A percentile compares a stretch with the other conserved stretches of the same genome.
These are phyloP conservation scores for Aspergillus olivimuriae DNA, from an alignment of 495 filamentous ascomycete species.

Conservation along the genomic window DNA sequence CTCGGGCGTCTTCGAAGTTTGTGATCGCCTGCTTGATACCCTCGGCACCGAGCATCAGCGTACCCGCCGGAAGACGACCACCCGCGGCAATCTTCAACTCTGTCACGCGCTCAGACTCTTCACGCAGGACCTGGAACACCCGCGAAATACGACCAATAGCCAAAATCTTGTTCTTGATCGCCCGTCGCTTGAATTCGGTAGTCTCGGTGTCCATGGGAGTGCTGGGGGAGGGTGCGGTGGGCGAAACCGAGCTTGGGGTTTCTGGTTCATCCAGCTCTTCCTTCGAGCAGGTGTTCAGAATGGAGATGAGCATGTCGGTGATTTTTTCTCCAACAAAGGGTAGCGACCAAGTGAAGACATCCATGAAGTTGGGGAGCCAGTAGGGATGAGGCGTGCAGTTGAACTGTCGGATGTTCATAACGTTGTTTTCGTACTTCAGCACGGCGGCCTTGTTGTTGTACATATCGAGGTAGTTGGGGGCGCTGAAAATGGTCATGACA, in stretches of 20 bases:
- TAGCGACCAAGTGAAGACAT: conserved; percentile 98
- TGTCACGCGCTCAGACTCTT: conserved; percentile 93
- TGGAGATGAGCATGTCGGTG: conserved; percentile 98
- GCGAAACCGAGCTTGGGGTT: conserved; percentile 54
- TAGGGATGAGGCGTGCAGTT: conserved; percentile 99
- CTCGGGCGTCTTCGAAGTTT: conserved; percentile 95
- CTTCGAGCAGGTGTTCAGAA: conserved; percentile 95
- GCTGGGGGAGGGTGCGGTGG: conserved; percentile 66
- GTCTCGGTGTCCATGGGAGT: conserved; percentile 68
- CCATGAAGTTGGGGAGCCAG: conserved; percentile 99
- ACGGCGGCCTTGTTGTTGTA: conserved; percentile 99
- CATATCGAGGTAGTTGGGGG: conserved; percentile 97
- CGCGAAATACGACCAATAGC: conserved; percentile 94
- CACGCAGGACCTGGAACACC: conserved; percentile 96
- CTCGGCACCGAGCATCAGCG: conserved; percentile 95
- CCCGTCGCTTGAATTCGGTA: conserved; percentile 84
- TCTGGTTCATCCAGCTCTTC: conserved; percentile 96
- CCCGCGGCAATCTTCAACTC: conserved; percentile 96
- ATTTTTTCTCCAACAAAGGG: conserved; percentile 99
- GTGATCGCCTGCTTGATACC: conserved; percentile 99
- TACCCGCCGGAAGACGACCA: conserved; percentile 87
- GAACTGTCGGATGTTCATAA: conserved; percentile 99
- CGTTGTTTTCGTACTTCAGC: conserved; percentile 98
- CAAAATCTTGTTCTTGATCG: conserved; percentile 99
- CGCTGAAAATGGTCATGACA: conserved; percentile 99